Evolutionary conservation across 75 land plant species (phyloP).

Genomic region (Cupressus sempervirens): DNA sequence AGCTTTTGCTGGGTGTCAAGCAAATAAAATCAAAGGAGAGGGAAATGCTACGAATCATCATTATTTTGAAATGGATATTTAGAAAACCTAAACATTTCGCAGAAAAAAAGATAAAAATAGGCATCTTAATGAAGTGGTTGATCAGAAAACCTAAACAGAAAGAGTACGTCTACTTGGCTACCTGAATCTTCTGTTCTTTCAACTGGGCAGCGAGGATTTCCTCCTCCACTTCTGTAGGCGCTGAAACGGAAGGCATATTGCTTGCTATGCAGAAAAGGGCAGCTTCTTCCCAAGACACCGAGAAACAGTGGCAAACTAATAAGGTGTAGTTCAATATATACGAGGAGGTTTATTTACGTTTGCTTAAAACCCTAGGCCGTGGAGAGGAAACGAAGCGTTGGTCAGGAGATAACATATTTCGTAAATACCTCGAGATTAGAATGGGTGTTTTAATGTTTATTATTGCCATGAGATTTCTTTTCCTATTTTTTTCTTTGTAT

Average conservation of each 20-base stretch:
- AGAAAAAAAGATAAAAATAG: not conserved
- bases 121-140: not conserved
- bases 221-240: slow-evolving; percentile 16
- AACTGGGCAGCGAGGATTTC: slow-evolving; percentile 44
- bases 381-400: too few species aligned
- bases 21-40: too few species aligned
- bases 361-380: not conserved
- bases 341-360: not conserved
- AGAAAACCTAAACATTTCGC: not conserved
- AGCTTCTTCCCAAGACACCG: not conserved
- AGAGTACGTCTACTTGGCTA: not conserved
- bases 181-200: slow-evolving; percentile 31
- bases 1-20: too few species aligned
- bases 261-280: not conserved
- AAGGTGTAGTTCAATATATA: not conserved
- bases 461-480: too few species aligned
- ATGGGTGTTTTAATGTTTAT: too few species aligned
- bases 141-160: not conserved
- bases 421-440: too few species aligned
- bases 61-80: not conserved
- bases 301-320: not conserved
- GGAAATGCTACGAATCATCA: too few species aligned
- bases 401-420: too few species aligned
- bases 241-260: slow-evolving; percentile 2
- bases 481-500: too few species aligned